Conservation (phyloP, 805 yeast genomes). For the Yarrowia bubula region DNA sequence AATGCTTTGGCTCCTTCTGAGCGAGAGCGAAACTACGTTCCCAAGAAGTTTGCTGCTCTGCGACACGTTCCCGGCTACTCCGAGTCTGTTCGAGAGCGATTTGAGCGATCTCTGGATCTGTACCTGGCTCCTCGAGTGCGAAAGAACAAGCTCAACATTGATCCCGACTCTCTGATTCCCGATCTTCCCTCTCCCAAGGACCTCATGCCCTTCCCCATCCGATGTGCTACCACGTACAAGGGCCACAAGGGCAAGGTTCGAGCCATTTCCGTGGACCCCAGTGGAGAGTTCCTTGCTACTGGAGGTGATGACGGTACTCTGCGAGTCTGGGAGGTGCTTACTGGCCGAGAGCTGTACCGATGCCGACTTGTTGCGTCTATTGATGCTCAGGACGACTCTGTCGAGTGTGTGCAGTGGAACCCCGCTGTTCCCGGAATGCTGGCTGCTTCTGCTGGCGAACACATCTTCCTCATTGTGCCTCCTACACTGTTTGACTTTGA, state of each 20-base stretch:
- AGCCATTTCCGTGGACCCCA: slow-evolving; percentile 77
- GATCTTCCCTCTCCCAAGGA: slow-evolving; percentile 97
- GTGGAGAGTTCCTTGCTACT: slow-evolving; percentile 93
- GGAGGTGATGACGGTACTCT: slow-evolving; percentile 97
- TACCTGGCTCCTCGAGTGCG: slow-evolving; percentile 96
- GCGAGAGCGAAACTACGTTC: slow-evolving; percentile 73
- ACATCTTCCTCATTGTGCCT: slow-evolving; percentile 75
- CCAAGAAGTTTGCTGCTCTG: slow-evolving; percentile 75
- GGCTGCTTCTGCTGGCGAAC: slow-evolving; percentile 81
- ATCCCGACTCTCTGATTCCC: slow-evolving; percentile 93
- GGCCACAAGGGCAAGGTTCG: slow-evolving; percentile 87
- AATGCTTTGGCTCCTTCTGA: slow-evolving; percentile 68
- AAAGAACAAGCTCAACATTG: slow-evolving; percentile 84
- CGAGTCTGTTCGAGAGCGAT: slow-evolving; percentile 81
- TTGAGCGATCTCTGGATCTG: slow-evolving; percentile 90
- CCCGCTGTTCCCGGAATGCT: slow-evolving; percentile 71
- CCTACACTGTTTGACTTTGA: slow-evolving; percentile 82
- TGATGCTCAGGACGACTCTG: slow-evolving; percentile 61
- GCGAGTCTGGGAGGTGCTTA: slow-evolving; percentile 92
- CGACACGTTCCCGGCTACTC: slow-evolving; percentile 93
- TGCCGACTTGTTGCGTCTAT: slow-evolving; percentile 40
- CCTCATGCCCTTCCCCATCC: slow-evolving; percentile 92
- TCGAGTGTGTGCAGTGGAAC: slow-evolving; percentile 85
- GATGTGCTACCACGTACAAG: slow-evolving; percentile 73
- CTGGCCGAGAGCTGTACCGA: slow-evolving; percentile 89